phyloP scores from a whole-genome alignment of 2,329 filamentous ascomycete genomes.

The Fusarium armeniacum region DNA sequence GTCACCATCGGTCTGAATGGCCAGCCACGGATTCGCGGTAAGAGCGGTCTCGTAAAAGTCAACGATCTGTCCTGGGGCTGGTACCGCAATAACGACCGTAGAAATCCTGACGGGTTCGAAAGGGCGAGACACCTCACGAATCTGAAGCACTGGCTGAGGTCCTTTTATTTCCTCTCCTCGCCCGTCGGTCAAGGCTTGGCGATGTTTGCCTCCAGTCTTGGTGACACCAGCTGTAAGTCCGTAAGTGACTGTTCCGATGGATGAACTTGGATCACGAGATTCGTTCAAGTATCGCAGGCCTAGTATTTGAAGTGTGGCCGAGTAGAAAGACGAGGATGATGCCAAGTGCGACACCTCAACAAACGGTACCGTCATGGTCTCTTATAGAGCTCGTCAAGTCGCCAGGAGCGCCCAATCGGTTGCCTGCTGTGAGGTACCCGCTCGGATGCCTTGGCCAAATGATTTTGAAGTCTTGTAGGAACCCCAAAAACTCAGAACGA shows the following conservation, averaged over 20 bases:
- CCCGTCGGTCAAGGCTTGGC: constrained; percentile 33
- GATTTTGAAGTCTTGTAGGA: constrained; percentile 32
- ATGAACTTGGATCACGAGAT: constrained; percentile 49
- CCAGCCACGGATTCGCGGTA: constrained; percentile 69
- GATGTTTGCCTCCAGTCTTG: constrained; percentile 40
- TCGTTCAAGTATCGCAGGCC: constrained; percentile 73
- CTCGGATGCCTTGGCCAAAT: constrained; percentile 42
- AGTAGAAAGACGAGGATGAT: constrained; percentile 85
- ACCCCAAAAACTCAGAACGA: constrained; percentile 30
- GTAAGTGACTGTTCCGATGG: constrained; percentile 58
- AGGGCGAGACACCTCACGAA: constrained; percentile 60
- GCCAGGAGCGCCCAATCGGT: constrained; percentile 40
- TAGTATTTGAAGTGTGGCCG: constrained; percentile 81
- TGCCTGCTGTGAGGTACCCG: constrained; percentile 45
- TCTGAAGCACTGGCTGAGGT: constrained; percentile 58
- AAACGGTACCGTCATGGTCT: constrained; percentile 61
- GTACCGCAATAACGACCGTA: constrained; percentile 76
- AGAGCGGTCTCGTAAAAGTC: constrained; percentile 79
- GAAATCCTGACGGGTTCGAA: constrained; percentile 59
- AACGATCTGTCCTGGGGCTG: constrained; percentile 74
- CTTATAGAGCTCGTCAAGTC: constrained; percentile 39
- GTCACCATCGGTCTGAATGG: constrained; percentile 51
- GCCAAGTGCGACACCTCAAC: constrained; percentile 81
- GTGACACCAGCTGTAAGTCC: constrained; percentile 51
- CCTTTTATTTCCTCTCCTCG: constrained; percentile 44